Evolutionary conservation across 768 basidiomycete species (phyloP), one percentile per base, ranked within the genome.

Genomic region (Lepiota venenata): DNA sequence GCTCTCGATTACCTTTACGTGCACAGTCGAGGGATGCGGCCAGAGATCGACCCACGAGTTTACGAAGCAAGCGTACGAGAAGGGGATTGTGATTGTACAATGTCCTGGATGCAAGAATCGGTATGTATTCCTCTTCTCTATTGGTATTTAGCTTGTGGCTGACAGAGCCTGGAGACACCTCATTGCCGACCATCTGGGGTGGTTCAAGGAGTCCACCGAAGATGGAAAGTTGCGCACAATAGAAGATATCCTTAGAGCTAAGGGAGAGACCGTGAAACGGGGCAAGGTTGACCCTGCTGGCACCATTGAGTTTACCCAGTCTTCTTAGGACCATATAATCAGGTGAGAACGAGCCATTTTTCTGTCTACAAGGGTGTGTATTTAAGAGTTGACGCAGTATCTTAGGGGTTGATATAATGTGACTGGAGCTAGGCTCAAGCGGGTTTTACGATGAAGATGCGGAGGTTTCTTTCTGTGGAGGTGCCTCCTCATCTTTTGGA

Each of bases 51-150:
- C 91, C 4, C 95, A 98, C 62, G 80, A 89, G 57, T 98, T 98
- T 67, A 80, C 91, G 5, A 87, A 84, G 65, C 79, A 84, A 42
- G 82, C 91, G 16, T 99, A 99, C 69, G 81, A 88, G 65, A 81
- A 78, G 42, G 96, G 96, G 0, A 85, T 98, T 48, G 95, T 98
- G 2, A 74, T 99, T 22, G 82, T 97, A 1, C 82, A 94, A 65
- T 99, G 96, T 71, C 94, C 95, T 1, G 81, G 80, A 12, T 99
- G 96, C 67, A 84, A 88, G 62, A 92, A 90, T 62, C 74, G 95
- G 90, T 93, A 20, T 21, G 51, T 56, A 18, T 40, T 14, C 8
- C 16, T 11, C 48, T 20, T 11, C 44, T 47, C 11, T 14, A 32
- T 29, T 32, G 20, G 11, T 38, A n/a, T 32, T 32, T 32, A 3